Conservation (phyloP, 345 rosid genomes). For the Leavenworthia alabamica region DNA sequence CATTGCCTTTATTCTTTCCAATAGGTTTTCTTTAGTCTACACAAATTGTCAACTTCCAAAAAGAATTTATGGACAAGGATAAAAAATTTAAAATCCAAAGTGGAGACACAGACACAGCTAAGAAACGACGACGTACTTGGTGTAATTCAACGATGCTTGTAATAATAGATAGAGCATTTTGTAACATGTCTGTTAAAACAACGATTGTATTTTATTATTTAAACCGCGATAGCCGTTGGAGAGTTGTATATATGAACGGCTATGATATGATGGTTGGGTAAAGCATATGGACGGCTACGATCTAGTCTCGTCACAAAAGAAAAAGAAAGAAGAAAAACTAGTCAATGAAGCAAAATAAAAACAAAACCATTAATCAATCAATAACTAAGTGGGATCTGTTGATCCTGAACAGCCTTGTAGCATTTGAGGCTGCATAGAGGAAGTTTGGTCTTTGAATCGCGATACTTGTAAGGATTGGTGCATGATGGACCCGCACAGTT, state of each 20-base stretch:
- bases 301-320: conserved; percentile 11
- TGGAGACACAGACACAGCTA: conserved; percentile 3
- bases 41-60: conserved; percentile 19
- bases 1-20: conserved; percentile 26
- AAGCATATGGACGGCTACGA: conserved; percentile 17
- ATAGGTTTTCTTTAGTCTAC: conserved; percentile 11
- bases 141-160: not conserved
- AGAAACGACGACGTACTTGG: conserved; percentile 16
- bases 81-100: not conserved
- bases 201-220: not conserved
- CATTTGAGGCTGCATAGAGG: conserved; percentile 94
- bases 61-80: not conserved
- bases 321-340: not conserved
- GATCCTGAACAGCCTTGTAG: conserved; percentile 71
- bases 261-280: conserved; percentile 25
- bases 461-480: conserved; percentile 66
- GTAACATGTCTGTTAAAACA: conserved; percentile 4
- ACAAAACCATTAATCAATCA: conserved; percentile 25
- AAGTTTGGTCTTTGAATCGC: conserved; percentile 77
- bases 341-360: not conserved
- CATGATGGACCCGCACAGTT: conserved; percentile 79
- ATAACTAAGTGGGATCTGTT: conserved; percentile 9
- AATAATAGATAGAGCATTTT: conserved; percentile 28
- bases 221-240: conserved; percentile 18
- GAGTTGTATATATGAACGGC: conserved; percentile 24